phyloP scores from a whole-genome alignment of 140 eudicot species.

The Ambrosia hybrid region DNA sequence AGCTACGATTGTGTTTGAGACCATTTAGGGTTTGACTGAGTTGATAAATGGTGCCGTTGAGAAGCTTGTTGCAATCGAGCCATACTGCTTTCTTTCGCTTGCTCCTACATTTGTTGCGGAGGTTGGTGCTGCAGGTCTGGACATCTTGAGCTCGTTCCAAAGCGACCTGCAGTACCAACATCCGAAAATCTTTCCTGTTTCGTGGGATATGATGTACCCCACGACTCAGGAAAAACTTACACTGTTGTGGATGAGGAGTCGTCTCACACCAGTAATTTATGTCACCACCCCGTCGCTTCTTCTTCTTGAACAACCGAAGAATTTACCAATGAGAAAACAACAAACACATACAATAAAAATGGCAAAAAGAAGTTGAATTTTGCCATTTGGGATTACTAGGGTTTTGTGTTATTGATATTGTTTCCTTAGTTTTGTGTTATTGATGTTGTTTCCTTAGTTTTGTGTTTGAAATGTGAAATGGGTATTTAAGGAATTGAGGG shows the following conservation, averaged over 20 bases:
- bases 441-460: conserved; percentile 4
- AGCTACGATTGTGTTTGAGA: conserved; percentile 35
- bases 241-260: conserved; percentile 72
- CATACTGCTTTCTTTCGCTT: conserved; percentile 58
- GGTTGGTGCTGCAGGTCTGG: conserved; percentile 25
- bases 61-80: conserved; percentile 65
- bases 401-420: background rate
- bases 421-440: conserved; percentile 7
- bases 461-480: conserved; percentile 17
- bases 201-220: conserved; percentile 34
- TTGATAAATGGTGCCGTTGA: conserved; percentile 51
- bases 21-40: conserved; percentile 56
- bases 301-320: conserved; percentile 25
- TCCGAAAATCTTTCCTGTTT: conserved; percentile 45
- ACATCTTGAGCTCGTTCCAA: conserved; percentile 48
- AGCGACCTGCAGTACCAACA: conserved; percentile 44
- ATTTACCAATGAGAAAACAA: conserved; percentile 5
- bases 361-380: conserved; percentile 19
- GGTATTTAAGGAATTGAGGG: conserved; percentile 3
- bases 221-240: conserved; percentile 54
- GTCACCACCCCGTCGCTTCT: conserved; percentile 25
- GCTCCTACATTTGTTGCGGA: conserved; percentile 40
- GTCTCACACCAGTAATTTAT: conserved; percentile 63
- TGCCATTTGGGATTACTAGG: conserved; percentile 17
- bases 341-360: conserved; percentile 20